A percentile compares a stretch with the other conserved stretches of the same genome.
Conservation (phyloP, 148 eudicot species). For the Dianthus caryophyllus region DNA sequence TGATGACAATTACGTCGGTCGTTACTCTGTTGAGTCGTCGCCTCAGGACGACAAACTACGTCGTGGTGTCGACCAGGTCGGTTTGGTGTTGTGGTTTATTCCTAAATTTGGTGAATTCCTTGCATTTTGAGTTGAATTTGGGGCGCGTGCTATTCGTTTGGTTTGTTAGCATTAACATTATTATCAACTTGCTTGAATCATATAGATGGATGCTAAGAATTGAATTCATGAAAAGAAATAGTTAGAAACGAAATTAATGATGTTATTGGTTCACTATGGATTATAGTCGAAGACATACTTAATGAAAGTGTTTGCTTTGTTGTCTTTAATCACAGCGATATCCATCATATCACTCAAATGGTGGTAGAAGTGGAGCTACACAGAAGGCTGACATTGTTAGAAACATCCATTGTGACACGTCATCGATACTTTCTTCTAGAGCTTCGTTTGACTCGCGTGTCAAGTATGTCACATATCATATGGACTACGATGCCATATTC, state of each 20-base stretch:
- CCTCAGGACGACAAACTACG: constrained; percentile 24
- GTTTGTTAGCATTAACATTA: too few relatives aligned
- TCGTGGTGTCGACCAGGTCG: constrained; percentile 19
- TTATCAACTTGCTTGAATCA: not conserved
- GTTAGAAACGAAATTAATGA: not conserved
- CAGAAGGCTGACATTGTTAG: constrained; percentile 19
- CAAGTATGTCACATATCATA: constrained; percentile 25
- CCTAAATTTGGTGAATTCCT: constrained; percentile 15
- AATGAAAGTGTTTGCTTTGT: constrained; percentile 1
- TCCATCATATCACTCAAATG: constrained; percentile 17
- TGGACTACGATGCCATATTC: not conserved
- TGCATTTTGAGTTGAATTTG: constrained; percentile 6
- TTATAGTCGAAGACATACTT: constrained; percentile 12
- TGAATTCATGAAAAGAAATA: too few relatives aligned
- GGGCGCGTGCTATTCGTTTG: not conserved
- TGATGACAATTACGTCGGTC: constrained; percentile 21
- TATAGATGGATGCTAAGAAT: not conserved
- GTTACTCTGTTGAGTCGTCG: constrained; percentile 26
- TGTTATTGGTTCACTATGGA: not conserved
- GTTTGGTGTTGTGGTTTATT: constrained; percentile 5
- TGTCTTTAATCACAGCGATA: constrained; percentile 11
- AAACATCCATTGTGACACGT: constrained; percentile 28
- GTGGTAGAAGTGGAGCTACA: constrained; percentile 3
- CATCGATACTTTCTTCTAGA: constrained; percentile 24
- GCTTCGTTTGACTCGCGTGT: constrained; percentile 8